Evolutionary conservation across 805 yeast genomes (phyloP).

Genomic region (Saturnispora sekii): DNA sequence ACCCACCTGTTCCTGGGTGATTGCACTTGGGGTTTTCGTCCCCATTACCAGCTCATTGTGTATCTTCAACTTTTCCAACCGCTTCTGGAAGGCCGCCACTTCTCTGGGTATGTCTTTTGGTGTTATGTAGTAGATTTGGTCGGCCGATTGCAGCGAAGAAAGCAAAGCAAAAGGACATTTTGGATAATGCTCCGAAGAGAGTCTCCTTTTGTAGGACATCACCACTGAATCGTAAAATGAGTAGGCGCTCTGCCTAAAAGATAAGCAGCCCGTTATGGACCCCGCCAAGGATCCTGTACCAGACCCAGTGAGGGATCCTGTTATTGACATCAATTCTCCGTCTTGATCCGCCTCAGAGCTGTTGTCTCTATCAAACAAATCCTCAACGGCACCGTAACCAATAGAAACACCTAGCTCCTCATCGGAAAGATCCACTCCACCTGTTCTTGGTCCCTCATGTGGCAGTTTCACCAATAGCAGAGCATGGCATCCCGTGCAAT

Average conservation of each 20-base stretch:
- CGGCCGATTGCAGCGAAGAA: conserved; percentile 12
- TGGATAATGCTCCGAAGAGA: conserved; percentile 22
- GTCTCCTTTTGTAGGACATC: conserved; percentile 18
- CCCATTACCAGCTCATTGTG: conserved; percentile 12
- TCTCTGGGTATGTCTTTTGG: conserved; percentile 21
- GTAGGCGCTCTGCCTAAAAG: background rate
- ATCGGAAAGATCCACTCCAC: conserved; percentile 8
- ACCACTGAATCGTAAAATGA: conserved; percentile 18
- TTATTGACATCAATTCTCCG: conserved; percentile 11
- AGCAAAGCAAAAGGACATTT: conserved; percentile 17
- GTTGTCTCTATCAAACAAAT: background rate
- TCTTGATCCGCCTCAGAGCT: conserved; percentile 14
- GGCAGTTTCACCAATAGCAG: conserved; percentile 19
- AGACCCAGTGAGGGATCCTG: background rate
- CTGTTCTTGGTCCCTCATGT: background rate
- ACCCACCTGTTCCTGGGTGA: no score
- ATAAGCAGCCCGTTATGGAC: no score
- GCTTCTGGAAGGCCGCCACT: conserved; percentile 12
- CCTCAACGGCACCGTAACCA: conserved; percentile 8
- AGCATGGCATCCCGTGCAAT: conserved; percentile 28
- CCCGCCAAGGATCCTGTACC: no score
- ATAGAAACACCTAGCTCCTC: conserved; percentile 3
- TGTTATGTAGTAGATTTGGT: conserved; percentile 19
- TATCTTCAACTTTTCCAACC: conserved; percentile 11
- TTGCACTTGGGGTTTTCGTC: conserved; percentile 6